Evolutionary conservation across 805 yeast genomes (phyloP).

Genomic region (Isabelozyma gotoi): DNA sequence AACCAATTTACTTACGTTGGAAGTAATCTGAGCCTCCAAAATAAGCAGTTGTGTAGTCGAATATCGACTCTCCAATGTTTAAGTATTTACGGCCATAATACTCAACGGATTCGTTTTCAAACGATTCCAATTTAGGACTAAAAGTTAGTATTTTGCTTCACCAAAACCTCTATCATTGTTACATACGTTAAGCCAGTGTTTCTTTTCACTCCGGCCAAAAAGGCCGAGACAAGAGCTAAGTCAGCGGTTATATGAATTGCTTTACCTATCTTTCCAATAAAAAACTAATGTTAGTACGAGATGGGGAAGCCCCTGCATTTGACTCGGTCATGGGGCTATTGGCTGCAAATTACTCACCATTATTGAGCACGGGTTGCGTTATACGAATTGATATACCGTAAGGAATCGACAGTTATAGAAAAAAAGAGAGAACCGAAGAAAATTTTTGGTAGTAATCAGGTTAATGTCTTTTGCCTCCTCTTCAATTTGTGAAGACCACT

Average conservation of each 20-base stretch:
- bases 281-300: background rate
- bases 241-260: conserved; percentile 58
- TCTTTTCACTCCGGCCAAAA: conserved; percentile 71
- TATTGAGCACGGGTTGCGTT: background rate
- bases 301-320: too few species aligned
- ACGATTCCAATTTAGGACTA: conserved; percentile 46
- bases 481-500: background rate
- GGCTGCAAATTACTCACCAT: background rate
- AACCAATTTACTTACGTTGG: conserved; percentile 46
- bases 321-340: too few species aligned
- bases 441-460: background rate
- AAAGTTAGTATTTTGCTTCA: conserved; percentile 2
- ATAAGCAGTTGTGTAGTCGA: conserved; percentile 68
- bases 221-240: conserved; percentile 60
- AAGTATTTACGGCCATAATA: conserved; percentile 65
- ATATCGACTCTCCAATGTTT: conserved; percentile 80
- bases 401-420: too few species aligned
- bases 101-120: conserved; percentile 45
- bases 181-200: conserved; percentile 58
- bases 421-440: background rate
- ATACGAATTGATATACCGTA: background rate
- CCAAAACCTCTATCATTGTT: background rate
- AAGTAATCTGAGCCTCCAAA: conserved; percentile 76
- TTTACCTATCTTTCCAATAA: conserved; percentile 43
- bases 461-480: background rate